Conservation (phyloP, 176 grass and related monocot genomes). For the Oryza meridionalis region DNA sequence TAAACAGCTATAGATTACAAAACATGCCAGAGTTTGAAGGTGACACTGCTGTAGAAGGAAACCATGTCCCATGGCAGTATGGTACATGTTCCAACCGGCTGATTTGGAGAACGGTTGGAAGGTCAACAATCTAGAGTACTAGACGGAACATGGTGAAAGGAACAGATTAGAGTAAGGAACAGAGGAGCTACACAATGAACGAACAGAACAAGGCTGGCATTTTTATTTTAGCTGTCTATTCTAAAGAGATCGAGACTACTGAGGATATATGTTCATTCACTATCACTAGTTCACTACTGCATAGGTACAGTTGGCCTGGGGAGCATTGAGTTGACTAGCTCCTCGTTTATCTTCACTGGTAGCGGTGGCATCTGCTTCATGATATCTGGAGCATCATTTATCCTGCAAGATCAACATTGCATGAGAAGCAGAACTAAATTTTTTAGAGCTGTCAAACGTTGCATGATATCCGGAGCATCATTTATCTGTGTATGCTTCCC, state of each 20-base stretch:
- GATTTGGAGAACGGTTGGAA: slow-evolving; percentile 23
- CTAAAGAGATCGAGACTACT: slow-evolving; percentile 48
- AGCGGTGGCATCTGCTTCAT: slow-evolving; percentile 99
- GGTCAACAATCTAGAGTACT: slow-evolving; percentile 6
- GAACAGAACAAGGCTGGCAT: slow-evolving; percentile 45
- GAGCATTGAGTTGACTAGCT: slow-evolving; percentile 85
- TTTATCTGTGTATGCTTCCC: background rate
- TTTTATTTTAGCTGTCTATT: slow-evolving; percentile 59
- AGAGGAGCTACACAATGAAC: slow-evolving; percentile 48
- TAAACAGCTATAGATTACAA: slow-evolving; percentile 47
- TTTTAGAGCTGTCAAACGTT: background rate
- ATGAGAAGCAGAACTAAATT: background rate
- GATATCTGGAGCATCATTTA: slow-evolving; percentile 88
- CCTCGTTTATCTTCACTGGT: slow-evolving; percentile 93
- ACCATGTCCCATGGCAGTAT: slow-evolving; percentile 14
- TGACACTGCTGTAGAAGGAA: slow-evolving; percentile 17
- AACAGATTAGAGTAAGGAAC: background rate
- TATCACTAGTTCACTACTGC: slow-evolving; percentile 63
- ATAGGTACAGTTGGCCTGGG: slow-evolving; percentile 77
- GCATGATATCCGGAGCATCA: background rate
- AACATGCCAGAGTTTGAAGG: slow-evolving; percentile 32
- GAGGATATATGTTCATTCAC: slow-evolving; percentile 26
- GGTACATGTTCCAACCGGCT: slow-evolving; percentile 37
- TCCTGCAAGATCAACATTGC: slow-evolving; percentile 57
- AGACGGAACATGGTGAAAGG: slow-evolving; percentile 19